A percentile compares a stretch with the other conserved stretches of the same genome.
These are phyloP conservation scores for Phytophthora fragariae DNA, from an alignment of 352 stramenopile species.

Conservation along the genomic window DNA sequence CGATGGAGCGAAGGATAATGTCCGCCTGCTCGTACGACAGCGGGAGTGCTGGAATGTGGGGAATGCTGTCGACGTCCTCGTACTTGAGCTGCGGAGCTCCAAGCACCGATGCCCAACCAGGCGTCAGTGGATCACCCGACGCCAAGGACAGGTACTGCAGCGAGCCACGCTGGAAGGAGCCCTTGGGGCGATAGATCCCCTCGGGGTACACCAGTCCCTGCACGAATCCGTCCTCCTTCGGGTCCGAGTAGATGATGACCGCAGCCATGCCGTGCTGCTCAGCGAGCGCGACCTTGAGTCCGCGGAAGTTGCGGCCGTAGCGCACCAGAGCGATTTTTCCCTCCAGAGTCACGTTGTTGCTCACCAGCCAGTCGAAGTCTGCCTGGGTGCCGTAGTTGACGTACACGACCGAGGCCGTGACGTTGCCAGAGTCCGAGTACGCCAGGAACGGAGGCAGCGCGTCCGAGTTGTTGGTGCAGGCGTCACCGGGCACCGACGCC, in stretches of 20 bases:
- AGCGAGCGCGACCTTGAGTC: conserved; percentile 75
- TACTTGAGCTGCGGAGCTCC: conserved; percentile 45
- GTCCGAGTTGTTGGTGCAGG: conserved; percentile 61
- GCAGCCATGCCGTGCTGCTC: conserved; percentile 71
- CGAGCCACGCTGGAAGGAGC: conserved; percentile 83
- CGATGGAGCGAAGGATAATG: conserved; percentile 62
- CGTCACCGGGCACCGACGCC: conserved; percentile 59
- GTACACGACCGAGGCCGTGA: conserved; percentile 75
- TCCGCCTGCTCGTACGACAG: conserved; percentile 75
- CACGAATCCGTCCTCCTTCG: conserved; percentile 79
- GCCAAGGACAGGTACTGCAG: conserved; percentile 73
- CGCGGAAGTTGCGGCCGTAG: conserved; percentile 70
- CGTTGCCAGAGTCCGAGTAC: conserved; percentile 44
- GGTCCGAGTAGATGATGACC: conserved; percentile 90
- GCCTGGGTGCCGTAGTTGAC: conserved; percentile 79
- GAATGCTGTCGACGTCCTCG: conserved; percentile 49
- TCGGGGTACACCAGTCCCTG: conserved; percentile 75
- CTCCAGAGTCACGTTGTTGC: conserved; percentile 60
- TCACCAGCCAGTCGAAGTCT: conserved; percentile 78
- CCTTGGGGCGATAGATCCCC: conserved; percentile 72
- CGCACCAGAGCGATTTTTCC: conserved; percentile 78
- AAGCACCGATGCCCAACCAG: conserved; percentile 46
- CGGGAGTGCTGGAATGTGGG: conserved; percentile 63
- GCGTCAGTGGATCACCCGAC: conserved; percentile 69
- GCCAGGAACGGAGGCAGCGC: conserved; percentile 63